Conservation (phyloP, 805 yeast species). For the Saturnispora saitoi region DNA sequence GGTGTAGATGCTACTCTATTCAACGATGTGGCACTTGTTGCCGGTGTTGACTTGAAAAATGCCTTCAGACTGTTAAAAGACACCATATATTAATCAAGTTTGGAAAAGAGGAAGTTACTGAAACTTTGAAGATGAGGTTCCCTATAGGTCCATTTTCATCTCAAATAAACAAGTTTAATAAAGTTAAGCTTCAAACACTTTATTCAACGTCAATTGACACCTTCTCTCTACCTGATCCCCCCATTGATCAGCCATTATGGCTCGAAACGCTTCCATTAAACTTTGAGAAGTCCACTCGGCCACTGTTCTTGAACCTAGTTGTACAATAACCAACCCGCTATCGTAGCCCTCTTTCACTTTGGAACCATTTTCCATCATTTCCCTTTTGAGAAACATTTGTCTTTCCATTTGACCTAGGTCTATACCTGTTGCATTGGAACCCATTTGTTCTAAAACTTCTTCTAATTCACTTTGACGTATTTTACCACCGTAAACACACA, state of each 20-base stretch:
- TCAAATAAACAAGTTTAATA: background rate
- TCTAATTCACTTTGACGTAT: conserved; percentile 23
- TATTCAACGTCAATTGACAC: background rate
- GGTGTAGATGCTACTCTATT: conserved; percentile 22
- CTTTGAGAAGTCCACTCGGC: conserved; percentile 21
- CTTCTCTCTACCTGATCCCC: conserved; percentile 13
- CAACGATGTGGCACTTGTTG: conserved; percentile 8
- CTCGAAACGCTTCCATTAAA: conserved; percentile 22
- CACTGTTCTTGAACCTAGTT: conserved; percentile 25
- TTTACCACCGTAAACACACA: conserved; percentile 23
- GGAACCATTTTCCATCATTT: background rate
- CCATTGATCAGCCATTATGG: conserved; percentile 23
- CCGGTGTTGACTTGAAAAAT: conserved; percentile 5
- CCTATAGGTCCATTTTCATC: background rate
- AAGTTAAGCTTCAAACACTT: background rate
- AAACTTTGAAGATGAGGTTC: background rate
- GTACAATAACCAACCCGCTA: conserved; percentile 19
- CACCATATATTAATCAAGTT: background rate
- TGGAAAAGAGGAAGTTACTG: background rate
- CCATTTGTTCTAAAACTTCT: conserved; percentile 11
- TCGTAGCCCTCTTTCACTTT: conserved; percentile 9
- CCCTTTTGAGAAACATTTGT: background rate
- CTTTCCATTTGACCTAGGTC: conserved; percentile 1
- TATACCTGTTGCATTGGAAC: background rate
- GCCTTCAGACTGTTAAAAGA: conserved; percentile 8